phyloP scores from a whole-genome alignment of 305 asterid species.

The Solanum hybrid region DNA sequence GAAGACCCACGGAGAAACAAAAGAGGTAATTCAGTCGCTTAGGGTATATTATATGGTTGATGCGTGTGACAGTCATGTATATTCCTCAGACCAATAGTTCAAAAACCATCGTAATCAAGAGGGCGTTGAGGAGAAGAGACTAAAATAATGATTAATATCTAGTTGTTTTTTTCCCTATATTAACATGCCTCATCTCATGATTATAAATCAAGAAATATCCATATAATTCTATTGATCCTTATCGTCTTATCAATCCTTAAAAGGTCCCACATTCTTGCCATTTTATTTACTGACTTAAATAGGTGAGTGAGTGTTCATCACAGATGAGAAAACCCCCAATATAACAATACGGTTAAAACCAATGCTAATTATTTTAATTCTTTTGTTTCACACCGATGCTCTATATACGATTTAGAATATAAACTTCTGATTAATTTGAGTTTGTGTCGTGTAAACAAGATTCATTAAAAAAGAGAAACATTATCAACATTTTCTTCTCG shows the following conservation, averaged over 20 bases:
- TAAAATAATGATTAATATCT: neutral
- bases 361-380: neutral
- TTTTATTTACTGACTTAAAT: neutral
- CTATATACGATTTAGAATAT: neutral
- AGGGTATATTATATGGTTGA: neutral
- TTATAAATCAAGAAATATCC: neutral
- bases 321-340: neutral
- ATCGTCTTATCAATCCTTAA: neutral
- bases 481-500: neutral
- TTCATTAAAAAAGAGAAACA: neutral
- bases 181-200: neutral
- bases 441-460: neutral
- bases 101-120: neutral
- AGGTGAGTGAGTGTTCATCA: neutral
- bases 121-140: neutral
- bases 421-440: neutral
- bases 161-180: neutral
- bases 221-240: neutral
- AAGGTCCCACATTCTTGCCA: slow-evolving; percentile 3
- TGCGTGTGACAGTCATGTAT: neutral
- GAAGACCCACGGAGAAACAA: neutral
- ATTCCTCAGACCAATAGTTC: neutral
- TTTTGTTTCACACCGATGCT: neutral
- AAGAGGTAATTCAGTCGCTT: neutral
- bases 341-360: neutral